Percentiles rank a stretch among this genome's conserved stretches.
Evolutionary conservation across 2,329 filamentous ascomycete species (phyloP).

Genomic region (Paecilomyces variotii): DNA sequence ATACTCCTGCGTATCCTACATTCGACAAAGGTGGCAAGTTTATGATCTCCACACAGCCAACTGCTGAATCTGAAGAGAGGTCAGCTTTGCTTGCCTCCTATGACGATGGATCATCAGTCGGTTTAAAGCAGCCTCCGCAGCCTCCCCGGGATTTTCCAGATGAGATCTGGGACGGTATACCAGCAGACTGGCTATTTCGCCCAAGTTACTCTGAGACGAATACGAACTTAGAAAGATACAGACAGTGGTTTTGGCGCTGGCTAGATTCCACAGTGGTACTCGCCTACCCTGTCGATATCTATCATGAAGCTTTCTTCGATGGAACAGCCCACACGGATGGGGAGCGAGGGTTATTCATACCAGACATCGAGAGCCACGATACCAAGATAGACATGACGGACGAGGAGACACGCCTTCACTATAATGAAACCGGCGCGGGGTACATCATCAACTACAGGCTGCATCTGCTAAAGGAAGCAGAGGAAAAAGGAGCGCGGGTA

Average conservation of each 20-base stretch:
- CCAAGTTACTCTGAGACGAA: constrained; percentile 6
- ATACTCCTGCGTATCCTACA: constrained; percentile 9
- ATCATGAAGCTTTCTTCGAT: constrained; percentile 23
- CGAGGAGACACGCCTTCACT: constrained; percentile 18
- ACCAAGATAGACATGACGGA: constrained; percentile 12
- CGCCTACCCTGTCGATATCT: constrained; percentile 15
- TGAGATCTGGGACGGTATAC: constrained; percentile 4
- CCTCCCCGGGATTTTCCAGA: not conserved
- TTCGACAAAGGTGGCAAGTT: constrained; percentile 6
- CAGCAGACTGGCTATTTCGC: constrained; percentile 18
- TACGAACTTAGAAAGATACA: constrained; percentile 9
- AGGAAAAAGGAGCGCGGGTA: constrained; percentile 8
- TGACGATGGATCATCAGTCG: not conserved
- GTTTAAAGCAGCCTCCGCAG: constrained; percentile 1
- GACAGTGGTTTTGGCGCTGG: constrained; percentile 15
- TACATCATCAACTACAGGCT: constrained; percentile 22
- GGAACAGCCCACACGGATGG: constrained; percentile 24
- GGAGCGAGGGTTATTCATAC: constrained; percentile 13
- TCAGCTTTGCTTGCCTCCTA: not conserved
- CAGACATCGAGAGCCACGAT: constrained; percentile 9
- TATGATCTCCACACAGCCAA: constrained; percentile 7
- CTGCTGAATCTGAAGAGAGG: constrained; percentile 4
- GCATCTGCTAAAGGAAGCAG: constrained; percentile 13
- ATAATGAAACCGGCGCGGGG: constrained; percentile 26
- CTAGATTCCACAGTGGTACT: constrained; percentile 13